Conservation (phyloP, 148 eudicot species). For the Euryodendron excelsum region DNA sequence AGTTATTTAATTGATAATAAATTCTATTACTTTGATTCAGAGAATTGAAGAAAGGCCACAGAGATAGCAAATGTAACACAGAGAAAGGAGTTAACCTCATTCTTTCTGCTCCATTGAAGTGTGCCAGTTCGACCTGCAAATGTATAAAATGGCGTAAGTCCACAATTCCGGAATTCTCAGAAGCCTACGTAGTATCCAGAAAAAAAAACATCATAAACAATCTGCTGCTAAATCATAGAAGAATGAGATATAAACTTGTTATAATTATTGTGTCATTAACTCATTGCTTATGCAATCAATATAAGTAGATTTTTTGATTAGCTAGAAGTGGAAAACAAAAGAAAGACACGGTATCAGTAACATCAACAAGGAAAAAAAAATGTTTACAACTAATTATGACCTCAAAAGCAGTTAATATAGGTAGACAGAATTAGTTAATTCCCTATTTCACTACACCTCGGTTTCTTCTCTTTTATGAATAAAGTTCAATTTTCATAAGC, state of each 20-base stretch:
- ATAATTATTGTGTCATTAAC: neutral
- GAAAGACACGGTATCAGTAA: neutral
- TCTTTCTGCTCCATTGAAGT: constrained; percentile 79
- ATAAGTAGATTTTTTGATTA: neutral
- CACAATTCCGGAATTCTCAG: constrained; percentile 61
- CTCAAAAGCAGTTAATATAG: too few species aligned
- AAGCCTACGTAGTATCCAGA: constrained; percentile 33
- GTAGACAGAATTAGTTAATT: too few species aligned
- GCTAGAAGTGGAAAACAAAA: neutral
- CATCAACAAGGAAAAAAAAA: neutral
- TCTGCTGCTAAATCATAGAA: neutral
- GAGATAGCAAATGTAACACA: constrained; percentile 7
- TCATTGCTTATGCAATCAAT: neutral
- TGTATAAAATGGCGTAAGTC: constrained; percentile 95
- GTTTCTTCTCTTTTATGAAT: too few species aligned
- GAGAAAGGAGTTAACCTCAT: constrained; percentile 53
- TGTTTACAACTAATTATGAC: neutral
- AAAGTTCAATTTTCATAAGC: neutral
- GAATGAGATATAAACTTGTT: neutral
- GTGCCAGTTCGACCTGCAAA: constrained; percentile 87
- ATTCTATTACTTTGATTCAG: neutral
- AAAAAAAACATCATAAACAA: constrained; percentile 4
- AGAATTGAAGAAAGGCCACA: neutral
- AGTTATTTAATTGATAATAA: neutral
- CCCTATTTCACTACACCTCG: too few species aligned